phyloP scores from a whole-genome alignment of 768 basidiomycete species.

The Tylopilus plumbeoviolaceoides region DNA sequence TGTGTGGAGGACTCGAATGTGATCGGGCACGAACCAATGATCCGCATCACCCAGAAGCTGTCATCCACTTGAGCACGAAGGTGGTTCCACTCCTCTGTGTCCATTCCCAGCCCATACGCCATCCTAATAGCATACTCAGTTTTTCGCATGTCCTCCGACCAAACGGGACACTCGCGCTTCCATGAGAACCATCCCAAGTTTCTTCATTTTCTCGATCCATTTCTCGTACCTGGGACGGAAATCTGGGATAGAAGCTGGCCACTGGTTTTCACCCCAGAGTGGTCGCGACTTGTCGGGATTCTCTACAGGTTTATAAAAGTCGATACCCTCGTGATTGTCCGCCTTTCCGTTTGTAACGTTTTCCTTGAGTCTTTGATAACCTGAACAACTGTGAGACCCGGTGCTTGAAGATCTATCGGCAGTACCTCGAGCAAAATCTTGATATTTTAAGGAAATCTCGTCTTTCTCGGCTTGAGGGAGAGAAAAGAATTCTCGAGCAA shows the following conservation, averaged over 20 bases:
- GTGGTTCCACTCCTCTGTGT: slow-evolving; percentile 60
- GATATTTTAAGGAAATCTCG: slow-evolving; percentile 56
- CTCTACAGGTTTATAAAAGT: slow-evolving; percentile 73
- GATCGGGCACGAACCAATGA: slow-evolving; percentile 52
- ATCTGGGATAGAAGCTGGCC: slow-evolving; percentile 51
- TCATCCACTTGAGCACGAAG: slow-evolving; percentile 72
- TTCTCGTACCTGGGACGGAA: slow-evolving; percentile 63
- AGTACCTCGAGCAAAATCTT: slow-evolving; percentile 76
- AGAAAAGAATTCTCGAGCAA: slow-evolving; percentile 71
- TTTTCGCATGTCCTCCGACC: background rate
- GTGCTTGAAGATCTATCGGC: background rate
- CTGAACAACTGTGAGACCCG: slow-evolving; percentile 35
- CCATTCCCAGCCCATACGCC: slow-evolving; percentile 77
- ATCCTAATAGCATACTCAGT: slow-evolving; percentile 46
- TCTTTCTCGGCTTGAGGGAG: slow-evolving; percentile 78
- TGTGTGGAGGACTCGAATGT: background rate
- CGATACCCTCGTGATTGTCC: slow-evolving; percentile 82
- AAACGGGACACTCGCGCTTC: slow-evolving; percentile 57
- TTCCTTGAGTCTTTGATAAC: slow-evolving; percentile 76
- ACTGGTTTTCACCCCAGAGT: slow-evolving; percentile 85
- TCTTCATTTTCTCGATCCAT: slow-evolving; percentile 87
- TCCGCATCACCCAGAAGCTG: slow-evolving; percentile 86
- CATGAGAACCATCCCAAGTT: slow-evolving; percentile 77
- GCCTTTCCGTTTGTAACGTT: slow-evolving; percentile 84
- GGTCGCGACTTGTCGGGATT: slow-evolving; percentile 65